These are phyloP conservation scores for Pseudodiploospora longispora DNA, from an alignment of 2,329 filamentous ascomycete species.

Conservation along the genomic window DNA sequence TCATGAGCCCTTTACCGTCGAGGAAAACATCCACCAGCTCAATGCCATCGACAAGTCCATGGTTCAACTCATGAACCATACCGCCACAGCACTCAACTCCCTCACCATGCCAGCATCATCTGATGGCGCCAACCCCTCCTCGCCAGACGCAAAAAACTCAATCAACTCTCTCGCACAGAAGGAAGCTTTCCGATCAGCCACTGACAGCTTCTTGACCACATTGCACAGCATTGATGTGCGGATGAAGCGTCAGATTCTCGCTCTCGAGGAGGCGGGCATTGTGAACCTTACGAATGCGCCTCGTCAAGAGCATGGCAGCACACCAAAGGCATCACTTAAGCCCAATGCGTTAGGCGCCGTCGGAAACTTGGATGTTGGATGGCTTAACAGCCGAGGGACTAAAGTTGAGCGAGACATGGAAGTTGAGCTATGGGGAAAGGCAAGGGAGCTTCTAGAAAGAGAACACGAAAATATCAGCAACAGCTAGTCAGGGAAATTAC, in stretches of 20 bases:
- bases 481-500: neutral
- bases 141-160: constrained; percentile 15
- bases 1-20: constrained; percentile 55
- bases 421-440: constrained; percentile 61
- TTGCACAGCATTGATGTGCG: constrained; percentile 68
- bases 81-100: constrained; percentile 36
- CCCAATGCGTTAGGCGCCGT: constrained; percentile 49
- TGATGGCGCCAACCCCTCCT: constrained; percentile 7
- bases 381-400: constrained; percentile 78
- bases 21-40: constrained; percentile 74
- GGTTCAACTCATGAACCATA: constrained; percentile 33
- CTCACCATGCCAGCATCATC: constrained; percentile 29
- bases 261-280: constrained; percentile 73
- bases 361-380: constrained; percentile 69
- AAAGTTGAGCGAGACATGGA: constrained; percentile 79
- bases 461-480: constrained; percentile 14
- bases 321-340: constrained; percentile 39
- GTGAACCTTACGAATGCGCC: constrained; percentile 40
- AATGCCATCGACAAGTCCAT: constrained; percentile 64
- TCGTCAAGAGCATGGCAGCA: constrained; percentile 23
- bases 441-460: constrained; percentile 28
- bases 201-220: constrained; percentile 60
- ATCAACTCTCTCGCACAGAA: constrained; percentile 43
- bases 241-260: constrained; percentile 60
- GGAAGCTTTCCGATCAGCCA: constrained; percentile 49